Base-by-base conservation (phyloP, 441 rosid species). In the Theobroma grandiflorum region DNA sequence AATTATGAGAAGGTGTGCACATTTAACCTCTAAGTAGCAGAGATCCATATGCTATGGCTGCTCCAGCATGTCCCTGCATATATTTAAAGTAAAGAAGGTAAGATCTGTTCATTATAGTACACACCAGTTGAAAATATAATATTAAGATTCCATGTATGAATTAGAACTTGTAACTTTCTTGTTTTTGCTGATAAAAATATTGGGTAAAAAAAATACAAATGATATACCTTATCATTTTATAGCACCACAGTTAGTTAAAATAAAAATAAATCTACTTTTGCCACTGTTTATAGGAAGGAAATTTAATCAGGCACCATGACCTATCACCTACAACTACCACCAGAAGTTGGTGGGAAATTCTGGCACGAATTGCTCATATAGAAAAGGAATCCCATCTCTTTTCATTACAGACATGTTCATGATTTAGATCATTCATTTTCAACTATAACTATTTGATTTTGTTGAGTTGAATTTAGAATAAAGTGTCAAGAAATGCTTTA, bases 31-130 rank as follows among this genome's bases (percentile, higher is more conserved):
- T 85, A 72, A 96, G 95, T 78, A 96, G 92, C 81, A 95, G 98
- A 77, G 98, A 89, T 83, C 99, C 99, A 87, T 91, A 95, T 42
- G 95, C 98, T 75, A 93, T 77, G 37, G 99, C 98, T 53, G 99
- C 99, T 86, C 97, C 99, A 26, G 91, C 89, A 87, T 96, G 98
- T 79, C 98, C 96, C 95, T 96, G 89, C 85, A 85, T 9, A 65
- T 5, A 77, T 64, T 68, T 38, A 78, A 79, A 45, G 72, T 68
- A 22, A 67, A 53, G 58, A 20, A 66, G 65, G 31, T 80, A 42
- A 76, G 70, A 47, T 75, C 12, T 11, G 47, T 6, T 62, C 38
- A 9, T 15, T 69, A 38, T 47, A 33, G 7, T 42, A 18, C 20
- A 65, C 49, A n/a, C 57, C 35, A 6, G 52, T 22, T 45, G 65